A percentile compares a stretch with the other conserved stretches of the same genome.
phyloP scores from a whole-genome alignment of 805 yeast genomes.

The Saccharomycopsis guyanensis region DNA sequence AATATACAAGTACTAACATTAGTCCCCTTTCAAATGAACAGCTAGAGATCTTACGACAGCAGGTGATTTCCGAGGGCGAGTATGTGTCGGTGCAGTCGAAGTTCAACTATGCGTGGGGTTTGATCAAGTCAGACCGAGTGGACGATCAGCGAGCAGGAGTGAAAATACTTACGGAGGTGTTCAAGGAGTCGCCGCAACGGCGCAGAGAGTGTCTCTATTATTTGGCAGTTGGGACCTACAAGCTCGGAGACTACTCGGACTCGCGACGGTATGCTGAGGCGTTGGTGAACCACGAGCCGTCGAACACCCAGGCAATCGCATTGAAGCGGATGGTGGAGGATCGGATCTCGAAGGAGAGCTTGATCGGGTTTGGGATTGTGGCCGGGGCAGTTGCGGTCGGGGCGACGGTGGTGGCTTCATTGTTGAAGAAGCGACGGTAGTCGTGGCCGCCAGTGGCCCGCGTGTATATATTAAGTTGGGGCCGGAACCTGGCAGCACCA shows the following conservation, averaged over 20 bases:
- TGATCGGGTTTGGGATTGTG: constrained; percentile 80
- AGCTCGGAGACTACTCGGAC: constrained; percentile 78
- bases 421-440: constrained; percentile 30
- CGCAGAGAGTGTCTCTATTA: constrained; percentile 88
- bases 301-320: constrained; percentile 66
- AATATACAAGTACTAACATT: constrained; percentile 9
- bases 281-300: constrained; percentile 72
- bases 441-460: no score
- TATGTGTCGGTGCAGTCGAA: constrained; percentile 72
- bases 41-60: constrained; percentile 65
- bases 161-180: constrained; percentile 57
- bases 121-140: constrained; percentile 60
- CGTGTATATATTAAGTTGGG: no score
- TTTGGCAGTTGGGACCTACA: constrained; percentile 78
- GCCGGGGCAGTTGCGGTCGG: constrained; percentile 84
- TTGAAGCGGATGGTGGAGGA: constrained; percentile 75
- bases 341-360: constrained; percentile 77
- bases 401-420: constrained; percentile 49
- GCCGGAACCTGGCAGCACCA: no score
- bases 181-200: constrained; percentile 70
- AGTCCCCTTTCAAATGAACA: constrained; percentile 66
- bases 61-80: constrained; percentile 75
- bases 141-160: constrained; percentile 75
- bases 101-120: constrained; percentile 95
- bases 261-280: constrained; percentile 82